Base-by-base conservation (phyloP, 164 flowering plant species). In the Vitis rotundifolia region DNA sequence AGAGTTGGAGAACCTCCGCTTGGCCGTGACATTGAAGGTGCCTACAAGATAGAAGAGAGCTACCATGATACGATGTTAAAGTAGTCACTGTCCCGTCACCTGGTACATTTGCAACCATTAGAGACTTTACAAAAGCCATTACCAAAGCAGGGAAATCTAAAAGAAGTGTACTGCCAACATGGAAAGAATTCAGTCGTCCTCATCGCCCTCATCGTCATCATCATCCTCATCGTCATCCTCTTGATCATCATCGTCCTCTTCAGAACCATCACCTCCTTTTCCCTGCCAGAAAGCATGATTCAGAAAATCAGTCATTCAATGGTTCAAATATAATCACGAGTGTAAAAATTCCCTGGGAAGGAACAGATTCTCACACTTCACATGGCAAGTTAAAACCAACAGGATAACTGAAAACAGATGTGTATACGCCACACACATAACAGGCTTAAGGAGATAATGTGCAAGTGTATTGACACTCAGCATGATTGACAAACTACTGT, bases 191-290 rank as follows among this genome's bases (percentile, higher is more conserved):
- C 48, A 78, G 51, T 71, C 67, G 61, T 55, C 44, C 44, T 37
- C 79, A 15, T 75, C 76, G 4, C 74, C 82, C 13, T 83, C 81
- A 15, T 75, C 83, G 19, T 53, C 83, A 5, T 76, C 81, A 7
- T 71, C 88, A 1, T 75, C 79, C 5, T 80, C 83, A 9, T 77
- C 83, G 1, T 83, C 84, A 1, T 78, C 82, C 12, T 76, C 79
- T 15, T 80, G 58, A 0, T 80, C 77, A 18, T 83, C 82, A 1
- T 80, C 85, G n/a, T 84, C 88, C 9, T 82, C 88, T 3, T 82
- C 88, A 55, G 80, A 77, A 67, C 77, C 84, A 69, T 80, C 82
- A 49, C 59, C 77, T 14, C 60, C 83, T 50, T 83, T 81, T 53
- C 75, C 84, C 81, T 80, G 74, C 19, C 66, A 69, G 37, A 1